Evolutionary conservation across 148 eudicot species (phyloP).

Genomic region (Tetragonia tetragonoides): DNA sequence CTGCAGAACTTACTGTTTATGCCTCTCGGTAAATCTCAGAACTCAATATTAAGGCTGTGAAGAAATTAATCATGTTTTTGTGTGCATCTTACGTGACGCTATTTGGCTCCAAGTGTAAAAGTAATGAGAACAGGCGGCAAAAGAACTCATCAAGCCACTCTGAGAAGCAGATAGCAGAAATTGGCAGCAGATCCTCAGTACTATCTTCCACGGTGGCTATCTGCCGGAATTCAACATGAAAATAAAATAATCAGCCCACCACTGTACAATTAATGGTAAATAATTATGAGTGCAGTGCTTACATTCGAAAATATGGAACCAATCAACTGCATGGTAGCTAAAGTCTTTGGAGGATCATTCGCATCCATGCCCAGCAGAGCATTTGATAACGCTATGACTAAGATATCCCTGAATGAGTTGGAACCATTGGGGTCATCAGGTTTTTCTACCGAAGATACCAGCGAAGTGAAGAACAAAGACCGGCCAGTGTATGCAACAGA

Average conservation of each 20-base stretch:
- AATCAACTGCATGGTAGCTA: conserved; percentile 96
- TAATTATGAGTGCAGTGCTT: conserved; percentile 21
- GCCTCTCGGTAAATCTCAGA: not conserved
- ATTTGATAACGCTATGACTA: conserved; percentile 84
- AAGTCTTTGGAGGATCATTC: conserved; percentile 97
- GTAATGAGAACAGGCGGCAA: conserved; percentile 82
- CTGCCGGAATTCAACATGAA: conserved; percentile 41
- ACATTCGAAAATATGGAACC: conserved; percentile 96
- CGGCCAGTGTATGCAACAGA: conserved; percentile 90
- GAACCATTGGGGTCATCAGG: conserved; percentile 40
- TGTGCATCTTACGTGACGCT: conserved; percentile 69
- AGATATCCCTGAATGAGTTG: conserved; percentile 58
- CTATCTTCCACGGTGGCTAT: conserved; percentile 71
- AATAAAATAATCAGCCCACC: conserved; percentile 15
- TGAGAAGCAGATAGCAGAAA: conserved; percentile 65
- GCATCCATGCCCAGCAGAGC: conserved; percentile 99
- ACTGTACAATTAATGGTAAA: conserved; percentile 3
- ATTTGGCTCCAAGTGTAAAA: conserved; percentile 92
- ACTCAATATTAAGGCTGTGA: not conserved
- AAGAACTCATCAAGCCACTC: conserved; percentile 99
- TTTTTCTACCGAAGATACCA: conserved; percentile 39
- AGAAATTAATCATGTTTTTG: not conserved
- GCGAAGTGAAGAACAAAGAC: conserved; percentile 60
- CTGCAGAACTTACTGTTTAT: not conserved
- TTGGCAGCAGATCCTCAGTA: conserved; percentile 42